Evolutionary conservation across 495 filamentous ascomycete species (phyloP), one percentile per base, ranked within the genome.

Genomic region (Delitschia confertaspora): DNA sequence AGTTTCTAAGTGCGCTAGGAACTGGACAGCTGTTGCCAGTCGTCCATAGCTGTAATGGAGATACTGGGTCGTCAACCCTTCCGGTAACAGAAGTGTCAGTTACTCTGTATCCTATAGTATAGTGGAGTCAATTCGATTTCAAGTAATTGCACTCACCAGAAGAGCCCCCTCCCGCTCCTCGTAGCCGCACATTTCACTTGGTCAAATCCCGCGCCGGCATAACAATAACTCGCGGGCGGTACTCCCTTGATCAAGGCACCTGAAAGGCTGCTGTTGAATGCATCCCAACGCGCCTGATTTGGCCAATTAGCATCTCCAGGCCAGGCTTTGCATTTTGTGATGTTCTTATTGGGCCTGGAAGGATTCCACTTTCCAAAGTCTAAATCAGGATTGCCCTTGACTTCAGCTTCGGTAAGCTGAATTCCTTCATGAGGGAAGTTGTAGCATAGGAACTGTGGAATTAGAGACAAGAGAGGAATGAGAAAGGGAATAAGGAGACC

Each of bases 221-320:
- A 55, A 32, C 51, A 55, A 13, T 37, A 25, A 17, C 36, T 38
- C 4, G 41, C 46, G 1, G 47, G 46, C 2, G 51, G 51, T 17
- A 55, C 30, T 21, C 46, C 47, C 14, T 33, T 46, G 30, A 55
- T 32, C 18, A 55, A 26, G 17, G 30, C 42, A 11, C 51, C 51
- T 11, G 20, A 38, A 5, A 55, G 18, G 16, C 27, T 51, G 4
- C 6, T 17, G 24, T 51, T 47, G 41, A 55, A 51, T 2, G 35
- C 21, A 19, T 24, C 23, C 51, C 51, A 55, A 42, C 24, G 11
- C 24, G 22, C 38, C 1, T 10, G 9, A 31, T 22, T 34, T 2
- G 51, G 51, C 51, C 51, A 55, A 14, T 42, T n/a, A 17, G 26
- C 13, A 24, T 55, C 51, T 14, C 51, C 47, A 6, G 51, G 47